phyloP scores from a whole-genome alignment of 805 yeast species.

The Suhomyces prunicola region DNA sequence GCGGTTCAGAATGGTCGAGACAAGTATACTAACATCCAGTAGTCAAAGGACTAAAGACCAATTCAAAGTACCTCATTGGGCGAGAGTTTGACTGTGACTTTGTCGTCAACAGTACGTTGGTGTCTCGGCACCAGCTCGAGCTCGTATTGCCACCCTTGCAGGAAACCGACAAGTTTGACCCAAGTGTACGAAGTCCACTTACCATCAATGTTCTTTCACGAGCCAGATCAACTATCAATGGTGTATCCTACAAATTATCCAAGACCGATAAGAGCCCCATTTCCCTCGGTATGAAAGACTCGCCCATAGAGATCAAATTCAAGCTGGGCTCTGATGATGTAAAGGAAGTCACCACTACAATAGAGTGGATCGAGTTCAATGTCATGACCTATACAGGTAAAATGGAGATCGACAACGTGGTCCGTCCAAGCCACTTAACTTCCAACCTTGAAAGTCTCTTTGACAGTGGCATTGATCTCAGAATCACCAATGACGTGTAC shows the following conservation, averaged over 20 bases:
- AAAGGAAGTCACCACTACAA: conserved; percentile 4
- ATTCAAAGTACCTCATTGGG: conserved; percentile 22
- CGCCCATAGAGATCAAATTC: conserved; percentile 8
- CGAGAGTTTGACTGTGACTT: conserved; percentile 27
- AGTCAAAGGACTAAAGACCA: conserved; percentile 2
- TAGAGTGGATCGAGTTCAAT: conserved; percentile 11
- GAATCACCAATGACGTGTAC: conserved; percentile 14
- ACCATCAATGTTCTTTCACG: conserved; percentile 24
- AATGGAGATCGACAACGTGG: neutral
- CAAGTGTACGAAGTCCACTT: conserved; percentile 14
- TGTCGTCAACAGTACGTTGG: conserved; percentile 25
- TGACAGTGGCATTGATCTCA: conserved; percentile 16
- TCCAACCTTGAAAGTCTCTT: conserved; percentile 5
- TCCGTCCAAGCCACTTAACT: neutral
- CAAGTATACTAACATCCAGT: neutral
- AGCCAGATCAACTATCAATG: conserved; percentile 30
- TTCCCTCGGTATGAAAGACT: conserved; percentile 7
- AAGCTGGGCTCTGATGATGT: conserved; percentile 2
- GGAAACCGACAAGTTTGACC: neutral
- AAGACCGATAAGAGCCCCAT: conserved; percentile 8
- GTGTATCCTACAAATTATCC: conserved; percentile 17
- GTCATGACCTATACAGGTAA: conserved; percentile 2
- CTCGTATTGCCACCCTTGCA: conserved; percentile 14
- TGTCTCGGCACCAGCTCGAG: conserved; percentile 30
- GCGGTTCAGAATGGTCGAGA: neutral